Evolutionary conservation across 768 basidiomycete species (phyloP).

Genomic region (Mycena capillaripes): DNA sequence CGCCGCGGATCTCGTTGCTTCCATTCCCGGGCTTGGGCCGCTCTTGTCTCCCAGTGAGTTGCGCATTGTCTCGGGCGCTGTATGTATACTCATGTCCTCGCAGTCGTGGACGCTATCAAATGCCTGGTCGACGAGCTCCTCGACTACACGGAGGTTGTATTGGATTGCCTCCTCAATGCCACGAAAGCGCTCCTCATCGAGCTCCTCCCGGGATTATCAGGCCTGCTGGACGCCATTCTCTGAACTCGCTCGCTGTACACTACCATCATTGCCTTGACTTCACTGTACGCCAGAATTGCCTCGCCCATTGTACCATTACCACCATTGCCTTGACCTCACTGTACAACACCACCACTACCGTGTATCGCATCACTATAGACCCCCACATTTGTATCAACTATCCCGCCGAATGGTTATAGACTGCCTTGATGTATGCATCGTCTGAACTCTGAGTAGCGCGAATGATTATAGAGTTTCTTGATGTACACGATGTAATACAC

Average conservation of each 20-base stretch:
- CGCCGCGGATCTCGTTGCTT: conserved; percentile 48
- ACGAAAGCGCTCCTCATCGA: conserved; percentile 53
- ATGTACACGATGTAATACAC: conserved; percentile 23
- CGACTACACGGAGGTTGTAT: conserved; percentile 61
- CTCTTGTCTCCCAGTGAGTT: conserved; percentile 69
- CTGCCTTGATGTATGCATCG: too few relatives aligned
- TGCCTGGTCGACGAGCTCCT: conserved; percentile 68
- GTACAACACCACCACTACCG: conserved; percentile 9
- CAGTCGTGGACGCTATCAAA: conserved; percentile 74
- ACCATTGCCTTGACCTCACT: too few relatives aligned
- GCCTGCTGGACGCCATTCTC: conserved; percentile 16
- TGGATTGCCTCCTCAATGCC: conserved; percentile 61
- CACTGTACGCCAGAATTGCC: not conserved
- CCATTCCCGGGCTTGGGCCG: conserved; percentile 63
- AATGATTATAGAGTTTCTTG: conserved; percentile 37
- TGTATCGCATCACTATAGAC: conserved; percentile 39
- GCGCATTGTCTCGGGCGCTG: conserved; percentile 5
- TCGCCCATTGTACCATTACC: too few relatives aligned
- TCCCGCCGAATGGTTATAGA: conserved; percentile 20
- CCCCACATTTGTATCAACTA: conserved; percentile 47
- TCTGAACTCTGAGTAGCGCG: too few relatives aligned
- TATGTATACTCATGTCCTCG: conserved; percentile 12
- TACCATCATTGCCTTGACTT: not conserved
- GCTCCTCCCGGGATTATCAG: conserved; percentile 22
- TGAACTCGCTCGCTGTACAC: not conserved